phyloP scores from a whole-genome alignment of 2,329 filamentous ascomycete species.

The Apiospora koreana region DNA sequence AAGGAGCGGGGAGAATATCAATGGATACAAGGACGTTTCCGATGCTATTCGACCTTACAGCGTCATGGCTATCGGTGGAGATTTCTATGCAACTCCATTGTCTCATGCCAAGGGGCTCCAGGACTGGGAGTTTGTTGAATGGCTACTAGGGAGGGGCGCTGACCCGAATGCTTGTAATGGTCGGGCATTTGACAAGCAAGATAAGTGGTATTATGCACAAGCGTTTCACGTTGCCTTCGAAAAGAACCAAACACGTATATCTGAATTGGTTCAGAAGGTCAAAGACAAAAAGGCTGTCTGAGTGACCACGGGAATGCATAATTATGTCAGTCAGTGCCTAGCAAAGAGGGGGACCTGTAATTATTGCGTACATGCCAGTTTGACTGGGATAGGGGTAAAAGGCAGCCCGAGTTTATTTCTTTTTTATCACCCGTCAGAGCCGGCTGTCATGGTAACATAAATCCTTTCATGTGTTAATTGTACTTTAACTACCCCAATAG shows the following conservation, averaged over 20 bases:
- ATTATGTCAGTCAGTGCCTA: too few relatives aligned
- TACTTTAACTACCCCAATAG: too few relatives aligned
- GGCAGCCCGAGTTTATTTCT: too few relatives aligned
- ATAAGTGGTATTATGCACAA: neutral
- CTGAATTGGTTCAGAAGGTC: neutral
- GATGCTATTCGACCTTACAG: neutral
- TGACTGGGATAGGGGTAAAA: too few relatives aligned
- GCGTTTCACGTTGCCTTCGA: neutral
- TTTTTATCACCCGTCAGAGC: too few relatives aligned
- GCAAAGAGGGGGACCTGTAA: too few relatives aligned
- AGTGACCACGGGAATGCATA: too few relatives aligned
- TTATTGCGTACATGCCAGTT: too few relatives aligned
- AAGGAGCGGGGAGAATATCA: neutral
- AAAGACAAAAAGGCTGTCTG: neutral
- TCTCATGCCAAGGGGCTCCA: neutral
- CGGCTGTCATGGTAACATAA: too few relatives aligned
- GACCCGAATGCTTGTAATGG: slow-evolving; percentile 7
- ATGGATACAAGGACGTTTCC: neutral
- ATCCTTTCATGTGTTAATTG: too few relatives aligned
- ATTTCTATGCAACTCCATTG: neutral
- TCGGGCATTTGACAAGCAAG: neutral
- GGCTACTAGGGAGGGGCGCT: slow-evolving; percentile 9
- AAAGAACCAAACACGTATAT: neutral
- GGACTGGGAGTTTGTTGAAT: slow-evolving; percentile 4
- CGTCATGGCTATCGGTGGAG: neutral